Evolutionary conservation across 768 basidiomycete species (phyloP).

Genomic region (Leucogyrophana mollusca): DNA sequence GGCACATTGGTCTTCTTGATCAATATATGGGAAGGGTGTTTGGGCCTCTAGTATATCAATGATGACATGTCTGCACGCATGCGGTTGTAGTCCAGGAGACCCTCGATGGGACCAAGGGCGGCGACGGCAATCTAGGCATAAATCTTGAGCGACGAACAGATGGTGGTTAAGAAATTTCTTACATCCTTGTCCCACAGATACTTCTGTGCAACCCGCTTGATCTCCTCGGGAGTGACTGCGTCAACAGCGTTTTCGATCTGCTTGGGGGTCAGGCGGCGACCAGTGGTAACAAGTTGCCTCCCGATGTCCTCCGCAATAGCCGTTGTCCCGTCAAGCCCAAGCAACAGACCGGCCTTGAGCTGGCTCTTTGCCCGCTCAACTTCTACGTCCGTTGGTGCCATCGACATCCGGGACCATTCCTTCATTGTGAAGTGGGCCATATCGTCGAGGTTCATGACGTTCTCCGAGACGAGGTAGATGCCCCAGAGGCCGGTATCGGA

Average conservation of each 20-base stretch:
- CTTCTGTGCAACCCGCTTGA: constrained; percentile 92
- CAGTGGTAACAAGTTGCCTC: constrained; percentile 94
- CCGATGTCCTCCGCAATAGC: constrained; percentile 98
- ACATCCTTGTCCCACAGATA: constrained; percentile 98
- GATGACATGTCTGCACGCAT: constrained; percentile 82
- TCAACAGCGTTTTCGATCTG: constrained; percentile 95
- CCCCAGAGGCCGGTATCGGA: constrained; percentile 99
- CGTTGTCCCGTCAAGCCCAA: constrained; percentile 93
- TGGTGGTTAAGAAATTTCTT: constrained; percentile 26
- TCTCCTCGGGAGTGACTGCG: constrained; percentile 82
- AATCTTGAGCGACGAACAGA: constrained; percentile 7
- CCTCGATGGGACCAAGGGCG: constrained; percentile 87
- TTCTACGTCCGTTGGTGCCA: constrained; percentile 78
- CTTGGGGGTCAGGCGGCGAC: constrained; percentile 83
- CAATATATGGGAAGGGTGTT: neutral
- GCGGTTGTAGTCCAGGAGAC: constrained; percentile 93
- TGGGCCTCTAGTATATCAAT: constrained; percentile 55
- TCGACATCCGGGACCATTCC: constrained; percentile 96
- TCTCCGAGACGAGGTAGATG: constrained; percentile 95
- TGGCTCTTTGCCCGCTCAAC: constrained; percentile 99
- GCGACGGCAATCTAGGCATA: constrained; percentile 71
- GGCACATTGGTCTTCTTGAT: neutral
- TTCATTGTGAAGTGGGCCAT: constrained; percentile 89
- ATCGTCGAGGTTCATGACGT: constrained; percentile 91
- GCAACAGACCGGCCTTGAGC: constrained; percentile 90